These are phyloP conservation scores for Dimargaris cristalligena DNA, from an alignment of 192 early-diverging fungal species.

Conservation along the genomic window DNA sequence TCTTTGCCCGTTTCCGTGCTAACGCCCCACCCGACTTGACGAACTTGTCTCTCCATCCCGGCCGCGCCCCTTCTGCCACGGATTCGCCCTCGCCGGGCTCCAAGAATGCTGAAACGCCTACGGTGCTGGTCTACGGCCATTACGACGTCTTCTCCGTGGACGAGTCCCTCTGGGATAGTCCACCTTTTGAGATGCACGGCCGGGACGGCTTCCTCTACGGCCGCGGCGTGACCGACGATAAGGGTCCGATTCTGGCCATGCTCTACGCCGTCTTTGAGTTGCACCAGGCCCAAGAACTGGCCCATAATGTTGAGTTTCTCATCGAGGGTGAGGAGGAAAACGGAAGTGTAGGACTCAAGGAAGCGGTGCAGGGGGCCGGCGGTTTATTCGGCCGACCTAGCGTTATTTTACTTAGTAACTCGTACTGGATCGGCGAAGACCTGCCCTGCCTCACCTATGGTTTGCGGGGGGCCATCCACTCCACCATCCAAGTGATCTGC, in stretches of 20 bases:
- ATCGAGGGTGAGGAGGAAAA: conserved; percentile 70
- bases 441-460: conserved; percentile 66
- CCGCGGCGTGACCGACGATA: conserved; percentile 65
- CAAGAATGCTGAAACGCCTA: conserved; percentile 15
- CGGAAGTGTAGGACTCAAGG: conserved; percentile 48
- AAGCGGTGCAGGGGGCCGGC: conserved; percentile 30
- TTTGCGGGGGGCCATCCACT: conserved; percentile 54
- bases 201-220: conserved; percentile 59
- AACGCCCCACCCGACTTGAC: too few species aligned
- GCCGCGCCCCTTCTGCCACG: conserved; percentile 20
- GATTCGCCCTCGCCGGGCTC: conserved; percentile 9
- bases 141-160: conserved; percentile 69
- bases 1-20: conserved; percentile 38
- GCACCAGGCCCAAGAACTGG: conserved; percentile 32
- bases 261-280: conserved; percentile 57
- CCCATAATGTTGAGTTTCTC: conserved; percentile 50
- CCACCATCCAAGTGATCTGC: conserved; percentile 32
- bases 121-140: conserved; percentile 61
- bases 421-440: conserved; percentile 65
- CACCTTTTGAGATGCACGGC: conserved; percentile 47
- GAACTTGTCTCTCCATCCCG: conserved; percentile 47
- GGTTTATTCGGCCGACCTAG: conserved; percentile 16
- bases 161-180: conserved; percentile 38
- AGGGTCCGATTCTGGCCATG: conserved; percentile 56
- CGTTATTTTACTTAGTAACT: conserved; percentile 34